These are phyloP conservation scores for Avena eriantha DNA, from an alignment of 176 grass and related monocot genomes.

Conservation along the genomic window DNA sequence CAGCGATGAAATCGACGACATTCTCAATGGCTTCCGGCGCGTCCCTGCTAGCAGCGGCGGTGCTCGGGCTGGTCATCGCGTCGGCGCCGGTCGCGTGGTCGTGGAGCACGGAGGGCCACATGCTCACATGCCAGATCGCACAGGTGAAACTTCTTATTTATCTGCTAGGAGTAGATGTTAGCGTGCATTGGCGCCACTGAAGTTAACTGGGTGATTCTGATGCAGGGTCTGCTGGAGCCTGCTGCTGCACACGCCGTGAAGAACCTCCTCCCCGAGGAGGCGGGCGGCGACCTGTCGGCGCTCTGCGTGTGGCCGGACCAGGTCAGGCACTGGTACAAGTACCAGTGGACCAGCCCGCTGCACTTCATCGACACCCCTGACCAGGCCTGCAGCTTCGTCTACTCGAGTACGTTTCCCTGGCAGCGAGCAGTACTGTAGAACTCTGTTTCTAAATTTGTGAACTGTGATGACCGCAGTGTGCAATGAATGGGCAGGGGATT, in stretches of 20 bases:
- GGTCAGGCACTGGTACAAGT: constrained; percentile 82
- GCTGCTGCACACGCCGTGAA: constrained; percentile 68
- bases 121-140: constrained; percentile 83
- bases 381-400: constrained; percentile 76
- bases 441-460: neutral
- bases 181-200: neutral
- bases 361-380: constrained; percentile 96
- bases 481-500: constrained; percentile 59
- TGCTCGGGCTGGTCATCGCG: constrained; percentile 45
- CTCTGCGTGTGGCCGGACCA: constrained; percentile 88
- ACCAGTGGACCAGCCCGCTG: constrained; percentile 68
- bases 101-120: constrained; percentile 90
- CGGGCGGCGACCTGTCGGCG: constrained; percentile 67
- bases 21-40: constrained; percentile 13
- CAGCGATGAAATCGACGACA: neutral
- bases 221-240: constrained; percentile 66
- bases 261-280: constrained; percentile 73
- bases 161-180: neutral
- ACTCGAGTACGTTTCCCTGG: constrained; percentile 52
- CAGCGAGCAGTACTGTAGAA: neutral
- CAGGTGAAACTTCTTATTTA: constrained; percentile 44
- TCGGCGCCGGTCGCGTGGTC: constrained; percentile 46
- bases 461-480: neutral
- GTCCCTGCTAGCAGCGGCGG: neutral
- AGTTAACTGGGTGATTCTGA: neutral